Evolutionary conservation across 495 filamentous ascomycete genomes (phyloP).

Genomic region (Aspergillus leporis): DNA sequence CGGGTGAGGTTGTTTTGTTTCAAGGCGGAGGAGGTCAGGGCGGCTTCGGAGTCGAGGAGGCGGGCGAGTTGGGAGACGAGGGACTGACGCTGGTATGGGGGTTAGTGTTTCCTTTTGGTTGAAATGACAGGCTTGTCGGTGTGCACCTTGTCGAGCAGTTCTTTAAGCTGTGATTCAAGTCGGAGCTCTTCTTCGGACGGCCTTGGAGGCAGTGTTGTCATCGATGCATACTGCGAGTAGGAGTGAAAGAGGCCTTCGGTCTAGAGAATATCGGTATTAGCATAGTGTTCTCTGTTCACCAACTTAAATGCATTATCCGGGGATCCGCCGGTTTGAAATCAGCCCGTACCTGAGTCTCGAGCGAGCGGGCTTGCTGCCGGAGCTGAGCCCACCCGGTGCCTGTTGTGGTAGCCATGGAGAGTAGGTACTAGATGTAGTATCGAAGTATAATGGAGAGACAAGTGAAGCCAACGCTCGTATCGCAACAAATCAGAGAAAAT

Average conservation of each 20-base stretch:
- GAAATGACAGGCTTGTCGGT: background rate
- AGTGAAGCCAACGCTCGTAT: constrained; percentile 1
- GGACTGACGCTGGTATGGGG: constrained; percentile 65
- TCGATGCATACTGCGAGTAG: constrained; percentile 90
- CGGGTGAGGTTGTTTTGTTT: constrained; percentile 94
- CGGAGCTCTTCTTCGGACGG: constrained; percentile 82
- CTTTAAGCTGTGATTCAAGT: constrained; percentile 79
- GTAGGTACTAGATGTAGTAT: constrained; percentile 1
- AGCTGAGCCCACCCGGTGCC: constrained; percentile 93
- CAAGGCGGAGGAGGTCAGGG: constrained; percentile 81
- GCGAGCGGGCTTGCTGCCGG: constrained; percentile 83
- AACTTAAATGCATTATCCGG: background rate
- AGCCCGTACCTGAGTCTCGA: constrained; percentile 82
- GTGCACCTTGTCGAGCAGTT: constrained; percentile 64
- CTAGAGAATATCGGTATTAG: constrained; percentile 41
- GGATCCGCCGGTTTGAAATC: background rate
- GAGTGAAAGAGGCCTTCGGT: constrained; percentile 92
- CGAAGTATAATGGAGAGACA: constrained; percentile 1
- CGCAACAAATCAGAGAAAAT: background rate
- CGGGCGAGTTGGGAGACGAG: constrained; percentile 81
- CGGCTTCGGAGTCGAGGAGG: constrained; percentile 91
- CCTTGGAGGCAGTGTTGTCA: constrained; percentile 74
- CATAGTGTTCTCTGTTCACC: background rate
- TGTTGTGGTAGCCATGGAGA: constrained; percentile 68
- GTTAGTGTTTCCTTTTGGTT: constrained; percentile 4